Percentiles rank a stretch among this genome's conserved stretches.
Conservation (phyloP, 1,284 basidiomycete genomes). For the Pseudozyma sp. region DNA sequence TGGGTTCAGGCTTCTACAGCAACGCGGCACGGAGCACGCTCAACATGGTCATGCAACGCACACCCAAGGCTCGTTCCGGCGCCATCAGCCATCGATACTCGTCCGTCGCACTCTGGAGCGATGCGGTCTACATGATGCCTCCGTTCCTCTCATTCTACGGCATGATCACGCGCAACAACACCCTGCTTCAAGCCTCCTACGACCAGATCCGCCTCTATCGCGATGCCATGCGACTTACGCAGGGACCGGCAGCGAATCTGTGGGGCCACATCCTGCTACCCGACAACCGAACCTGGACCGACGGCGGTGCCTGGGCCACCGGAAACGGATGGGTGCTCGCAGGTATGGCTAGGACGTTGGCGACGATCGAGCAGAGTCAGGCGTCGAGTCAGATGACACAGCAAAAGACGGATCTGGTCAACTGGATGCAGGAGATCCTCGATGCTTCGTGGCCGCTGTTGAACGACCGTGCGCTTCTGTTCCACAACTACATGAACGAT, state of each 20-base stretch:
- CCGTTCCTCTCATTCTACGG: constrained; percentile 93
- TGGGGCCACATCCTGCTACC: constrained; percentile 61
- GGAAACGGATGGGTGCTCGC: constrained; percentile 88
- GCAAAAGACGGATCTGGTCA: constrained; percentile 75
- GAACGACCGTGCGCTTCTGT: constrained; percentile 63
- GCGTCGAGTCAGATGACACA: constrained; percentile 72
- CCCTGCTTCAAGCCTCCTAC: constrained; percentile 78
- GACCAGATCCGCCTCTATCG: constrained; percentile 84
- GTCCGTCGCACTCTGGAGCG: constrained; percentile 62
- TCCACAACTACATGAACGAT: constrained; percentile 64
- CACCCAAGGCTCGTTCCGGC: constrained; percentile 71
- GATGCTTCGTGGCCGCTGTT: constrained; percentile 76
- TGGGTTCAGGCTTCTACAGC: constrained; percentile 71
- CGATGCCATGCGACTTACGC: constrained; percentile 72
- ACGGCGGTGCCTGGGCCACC: constrained; percentile 74
- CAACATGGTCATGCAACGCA: constrained; percentile 76
- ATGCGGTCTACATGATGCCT: constrained; percentile 83
- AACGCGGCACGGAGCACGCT: constrained; percentile 79
- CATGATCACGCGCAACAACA: constrained; percentile 76
- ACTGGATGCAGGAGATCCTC: constrained; percentile 81
- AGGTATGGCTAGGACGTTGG: constrained; percentile 84
- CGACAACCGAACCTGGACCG: constrained; percentile 50
- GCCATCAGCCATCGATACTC: constrained; percentile 68
- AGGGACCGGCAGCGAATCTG: constrained; percentile 71
- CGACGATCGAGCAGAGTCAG: constrained; percentile 76